Conservation (phyloP, 306 rosid species). For the Carpinus viminea region DNA sequence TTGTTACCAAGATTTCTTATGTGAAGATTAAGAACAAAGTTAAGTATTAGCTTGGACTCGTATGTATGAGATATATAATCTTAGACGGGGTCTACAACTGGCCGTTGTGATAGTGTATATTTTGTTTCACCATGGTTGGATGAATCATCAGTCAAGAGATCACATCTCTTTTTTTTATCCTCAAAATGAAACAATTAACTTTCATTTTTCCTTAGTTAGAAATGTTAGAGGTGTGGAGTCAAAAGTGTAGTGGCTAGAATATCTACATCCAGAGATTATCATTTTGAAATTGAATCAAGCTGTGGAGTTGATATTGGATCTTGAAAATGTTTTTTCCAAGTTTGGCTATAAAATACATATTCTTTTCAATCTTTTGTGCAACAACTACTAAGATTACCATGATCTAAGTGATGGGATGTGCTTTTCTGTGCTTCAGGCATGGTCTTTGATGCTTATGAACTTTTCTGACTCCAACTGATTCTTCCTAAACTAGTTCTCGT, state of each 20-base stretch:
- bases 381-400: neutral
- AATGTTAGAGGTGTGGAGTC: neutral
- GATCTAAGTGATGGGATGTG: neutral
- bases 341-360: neutral
- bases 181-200: neutral
- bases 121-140: neutral
- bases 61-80: neutral
- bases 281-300: neutral
- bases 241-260: neutral
- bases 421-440: neutral
- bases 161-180: neutral
- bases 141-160: neutral
- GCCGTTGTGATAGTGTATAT: neutral
- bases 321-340: neutral
- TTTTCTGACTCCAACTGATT: too few relatives aligned
- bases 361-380: neutral
- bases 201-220: neutral
- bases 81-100: neutral
- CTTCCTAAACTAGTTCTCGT: too few relatives aligned
- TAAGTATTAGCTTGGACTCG: slow-evolving; percentile 7
- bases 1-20: slow-evolving; percentile 15
- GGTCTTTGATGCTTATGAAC: too few relatives aligned
- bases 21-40: neutral
- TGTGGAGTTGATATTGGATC: neutral
- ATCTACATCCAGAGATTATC: neutral